These are phyloP conservation scores for Lumnitzera littorea DNA, from an alignment of 345 rosid species.

Conservation along the genomic window DNA sequence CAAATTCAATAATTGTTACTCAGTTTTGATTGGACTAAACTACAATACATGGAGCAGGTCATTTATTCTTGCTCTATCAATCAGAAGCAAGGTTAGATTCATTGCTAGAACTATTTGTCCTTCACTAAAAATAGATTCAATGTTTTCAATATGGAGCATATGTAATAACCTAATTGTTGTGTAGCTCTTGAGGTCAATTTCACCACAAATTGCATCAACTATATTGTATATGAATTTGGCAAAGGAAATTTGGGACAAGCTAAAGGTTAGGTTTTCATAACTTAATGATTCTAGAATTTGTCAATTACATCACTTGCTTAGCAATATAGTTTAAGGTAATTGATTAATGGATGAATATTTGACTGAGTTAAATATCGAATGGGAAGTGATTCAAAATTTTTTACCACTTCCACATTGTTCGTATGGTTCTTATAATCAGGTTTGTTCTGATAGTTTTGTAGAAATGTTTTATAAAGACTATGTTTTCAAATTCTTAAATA, in stretches of 20 bases:
- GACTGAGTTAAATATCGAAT: too few species aligned
- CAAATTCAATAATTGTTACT: neutral
- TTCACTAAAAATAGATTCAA: neutral
- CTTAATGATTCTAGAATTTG: neutral
- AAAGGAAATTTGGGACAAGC: neutral
- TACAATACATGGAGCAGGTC: neutral
- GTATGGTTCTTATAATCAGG: too few species aligned
- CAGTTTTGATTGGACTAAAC: neutral
- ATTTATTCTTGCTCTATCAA: neutral
- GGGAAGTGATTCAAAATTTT: too few species aligned
- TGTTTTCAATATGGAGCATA: neutral
- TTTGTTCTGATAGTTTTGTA: neutral
- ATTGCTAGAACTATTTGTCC: neutral
- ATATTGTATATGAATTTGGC: neutral
- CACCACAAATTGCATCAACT: neutral
- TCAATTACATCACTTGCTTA: neutral
- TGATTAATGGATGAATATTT: too few species aligned
- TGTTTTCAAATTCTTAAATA: neutral
- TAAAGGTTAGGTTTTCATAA: neutral
- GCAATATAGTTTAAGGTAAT: neutral
- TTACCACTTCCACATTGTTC: too few species aligned
- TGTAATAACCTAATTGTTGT: neutral
- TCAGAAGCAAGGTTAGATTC: neutral
- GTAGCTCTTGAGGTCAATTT: neutral
- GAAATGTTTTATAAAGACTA: neutral